Base-by-base conservation (phyloP, 768 basidiomycete genomes). In the Coprinellus aureogranulatus region DNA sequence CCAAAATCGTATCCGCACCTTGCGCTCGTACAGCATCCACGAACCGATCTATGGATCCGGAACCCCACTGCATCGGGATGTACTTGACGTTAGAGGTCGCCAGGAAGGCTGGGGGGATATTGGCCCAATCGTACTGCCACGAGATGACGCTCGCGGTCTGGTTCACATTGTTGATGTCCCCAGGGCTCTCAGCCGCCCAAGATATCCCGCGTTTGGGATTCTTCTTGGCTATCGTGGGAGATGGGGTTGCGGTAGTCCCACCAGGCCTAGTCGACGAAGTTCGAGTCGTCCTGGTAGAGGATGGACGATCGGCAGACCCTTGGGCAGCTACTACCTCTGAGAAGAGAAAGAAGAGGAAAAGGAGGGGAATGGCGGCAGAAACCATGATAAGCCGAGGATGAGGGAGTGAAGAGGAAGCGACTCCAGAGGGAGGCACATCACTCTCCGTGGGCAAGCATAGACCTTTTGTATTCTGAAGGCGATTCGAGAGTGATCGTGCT, bases 111-210 rank as follows among this genome's bases (percentile, higher is more conserved):
- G 79, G 75, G 10, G 77, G 77, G 23, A 69, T 61, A 45, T 71
- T 73, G 2, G 77, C 75, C 91, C 81, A 81, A 64, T 80, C 76
- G 60, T 81, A 90, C 20, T 84, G 61, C 80, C 80, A 81, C 39
- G 70, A 74, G 28, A 77, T 72, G 14, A 73, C 65, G 56, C 77
- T 77, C 22, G 73, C 67, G 1, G 77, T 74, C 52, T 77, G 75
- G 58, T 81, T 81, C 47, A 76, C 75, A 53, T 79, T 77, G 42
- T 68, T 58, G 34, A 81, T 66, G 61, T 81, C 80, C 6, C 68
- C 75, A 20, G 75, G 71, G 8, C 73, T 70, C 42, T 75, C 70
- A 10, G 74, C 70, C 31, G 77, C 70, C 59, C 70, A 81, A 4
- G 77, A 75, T 25, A 81, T 61, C 14, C 80, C 80, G 12, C 86